A percentile compares a stretch with the other conserved stretches of the same genome.
Conservation (phyloP, 306 rosid species). For the Cyamopsis tetragonoloba region DNA sequence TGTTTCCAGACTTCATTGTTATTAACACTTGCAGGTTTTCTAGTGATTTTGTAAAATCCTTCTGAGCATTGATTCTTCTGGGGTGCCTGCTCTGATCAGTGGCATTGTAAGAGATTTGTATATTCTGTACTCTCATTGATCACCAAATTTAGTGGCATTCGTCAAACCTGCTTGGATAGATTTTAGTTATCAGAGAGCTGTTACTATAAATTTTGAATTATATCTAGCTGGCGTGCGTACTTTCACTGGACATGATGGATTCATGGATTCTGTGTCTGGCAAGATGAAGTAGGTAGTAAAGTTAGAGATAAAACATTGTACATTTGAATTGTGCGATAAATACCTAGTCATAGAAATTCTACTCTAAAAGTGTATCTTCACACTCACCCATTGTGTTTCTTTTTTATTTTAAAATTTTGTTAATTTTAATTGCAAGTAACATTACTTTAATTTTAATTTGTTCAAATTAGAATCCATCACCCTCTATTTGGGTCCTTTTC, state of each 20-base stretch:
- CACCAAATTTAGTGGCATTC: slow-evolving; percentile 41
- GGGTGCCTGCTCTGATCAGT: slow-evolving; percentile 37
- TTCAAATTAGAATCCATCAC: neutral
- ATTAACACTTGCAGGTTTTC: slow-evolving; percentile 42
- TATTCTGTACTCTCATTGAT: slow-evolving; percentile 12
- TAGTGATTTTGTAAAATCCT: slow-evolving; percentile 39
- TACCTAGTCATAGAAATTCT: slow-evolving; percentile 48
- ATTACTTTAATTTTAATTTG: slow-evolving; percentile 25
- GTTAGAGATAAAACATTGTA: slow-evolving; percentile 48
- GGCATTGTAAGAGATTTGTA: slow-evolving; percentile 23
- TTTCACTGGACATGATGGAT: slow-evolving; percentile 32
- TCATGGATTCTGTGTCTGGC: slow-evolving; percentile 36
- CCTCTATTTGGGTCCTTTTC: neutral
- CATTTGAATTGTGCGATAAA: slow-evolving; percentile 46
- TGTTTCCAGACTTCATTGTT: slow-evolving; percentile 6
- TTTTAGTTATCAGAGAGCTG: slow-evolving; percentile 23
- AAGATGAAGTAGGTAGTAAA: slow-evolving; percentile 21
- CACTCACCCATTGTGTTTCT: neutral
- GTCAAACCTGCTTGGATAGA: slow-evolving; percentile 40
- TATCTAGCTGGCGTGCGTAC: slow-evolving; percentile 41
- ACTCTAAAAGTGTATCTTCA: slow-evolving; percentile 29
- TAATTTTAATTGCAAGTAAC: slow-evolving; percentile 24
- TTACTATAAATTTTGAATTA: slow-evolving; percentile 43
- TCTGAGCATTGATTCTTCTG: slow-evolving; percentile 51
- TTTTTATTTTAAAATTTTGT: neutral